Percentiles rank a stretch among this genome's conserved stretches.
Conservation (phyloP, 305 asterid genomes). For the Fraxinus angustifolia region DNA sequence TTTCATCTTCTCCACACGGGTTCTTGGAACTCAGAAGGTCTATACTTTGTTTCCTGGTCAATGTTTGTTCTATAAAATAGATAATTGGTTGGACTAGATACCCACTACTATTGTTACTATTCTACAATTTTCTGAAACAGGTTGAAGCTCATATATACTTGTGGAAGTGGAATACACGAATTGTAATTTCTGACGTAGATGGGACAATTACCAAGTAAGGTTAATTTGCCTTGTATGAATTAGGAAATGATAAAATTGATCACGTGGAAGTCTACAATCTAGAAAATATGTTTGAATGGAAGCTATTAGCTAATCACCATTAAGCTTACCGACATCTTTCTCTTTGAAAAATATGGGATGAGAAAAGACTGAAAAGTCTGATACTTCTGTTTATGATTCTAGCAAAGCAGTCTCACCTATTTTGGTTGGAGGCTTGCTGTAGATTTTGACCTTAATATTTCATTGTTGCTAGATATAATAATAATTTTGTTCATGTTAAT, state of each 20-base stretch:
- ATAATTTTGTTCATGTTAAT: background rate
- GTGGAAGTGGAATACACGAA: constrained; percentile 94
- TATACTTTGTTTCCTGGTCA: constrained; percentile 11
- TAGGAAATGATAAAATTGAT: background rate
- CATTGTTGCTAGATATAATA: background rate
- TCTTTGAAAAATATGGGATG: background rate
- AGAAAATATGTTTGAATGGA: background rate
- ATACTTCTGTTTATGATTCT: background rate
- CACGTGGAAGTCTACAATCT: background rate
- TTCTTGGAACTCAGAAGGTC: constrained; percentile 86
- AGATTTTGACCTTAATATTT: background rate
- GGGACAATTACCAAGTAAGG: constrained; percentile 92
- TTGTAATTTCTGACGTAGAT: constrained; percentile 92
- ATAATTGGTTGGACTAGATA: background rate
- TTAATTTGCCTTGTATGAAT: background rate
- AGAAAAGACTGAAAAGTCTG: background rate
- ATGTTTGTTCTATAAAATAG: constrained; percentile 9
- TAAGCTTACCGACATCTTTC: background rate
- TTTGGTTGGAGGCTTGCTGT: background rate
- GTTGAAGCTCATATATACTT: constrained; percentile 97
- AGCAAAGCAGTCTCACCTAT: background rate
- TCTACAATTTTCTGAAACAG: constrained; percentile 35
- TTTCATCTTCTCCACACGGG: constrained; percentile 74
- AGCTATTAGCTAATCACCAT: background rate
- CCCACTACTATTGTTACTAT: background rate